Percentiles rank a stretch among this genome's conserved stretches.
Conservation (phyloP, 176 grass and related monocot genomes). For the Guadua angustifolia region DNA sequence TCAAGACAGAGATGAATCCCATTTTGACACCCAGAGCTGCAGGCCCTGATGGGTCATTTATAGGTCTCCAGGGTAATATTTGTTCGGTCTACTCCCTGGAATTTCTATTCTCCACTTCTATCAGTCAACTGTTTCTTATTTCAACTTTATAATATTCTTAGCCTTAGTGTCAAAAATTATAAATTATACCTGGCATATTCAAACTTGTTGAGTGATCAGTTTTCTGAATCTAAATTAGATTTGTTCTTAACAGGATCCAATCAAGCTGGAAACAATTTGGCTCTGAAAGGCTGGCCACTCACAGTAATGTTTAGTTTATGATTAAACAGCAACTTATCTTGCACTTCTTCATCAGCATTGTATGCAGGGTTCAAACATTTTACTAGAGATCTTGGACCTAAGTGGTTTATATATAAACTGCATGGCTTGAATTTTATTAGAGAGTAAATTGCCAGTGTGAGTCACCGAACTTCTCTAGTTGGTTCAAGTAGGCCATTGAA, state of each 20-base stretch:
- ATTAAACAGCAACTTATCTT: constrained; percentile 1
- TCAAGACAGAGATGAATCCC: constrained; percentile 93
- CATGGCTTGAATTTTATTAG: constrained; percentile 1
- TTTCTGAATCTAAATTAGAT: constrained; percentile 38
- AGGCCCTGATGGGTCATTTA: constrained; percentile 82
- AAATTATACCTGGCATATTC: constrained; percentile 32
- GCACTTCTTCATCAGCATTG: constrained; percentile 24
- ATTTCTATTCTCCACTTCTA: constrained; percentile 23
- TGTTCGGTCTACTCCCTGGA: constrained; percentile 14
- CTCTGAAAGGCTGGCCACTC: constrained; percentile 99
- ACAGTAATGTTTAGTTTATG: constrained; percentile 65
- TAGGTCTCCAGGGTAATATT: constrained; percentile 82
- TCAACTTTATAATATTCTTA: constrained; percentile 22
- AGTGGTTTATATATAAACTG: constrained; percentile 2
- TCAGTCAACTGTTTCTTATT: background rate
- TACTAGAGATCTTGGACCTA: constrained; percentile 9
- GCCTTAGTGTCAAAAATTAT: constrained; percentile 6
- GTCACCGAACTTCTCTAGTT: no score
- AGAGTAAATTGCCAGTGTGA: no score
- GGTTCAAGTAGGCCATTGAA: no score
- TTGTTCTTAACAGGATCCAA: constrained; percentile 73
- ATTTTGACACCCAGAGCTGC: constrained; percentile 76
- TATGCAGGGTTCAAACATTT: constrained; percentile 5
- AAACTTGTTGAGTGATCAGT: constrained; percentile 10
- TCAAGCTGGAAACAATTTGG: constrained; percentile 93